These are phyloP conservation scores for Penicillium cataractarum DNA, from an alignment of 495 filamentous ascomycete species.

Conservation along the genomic window DNA sequence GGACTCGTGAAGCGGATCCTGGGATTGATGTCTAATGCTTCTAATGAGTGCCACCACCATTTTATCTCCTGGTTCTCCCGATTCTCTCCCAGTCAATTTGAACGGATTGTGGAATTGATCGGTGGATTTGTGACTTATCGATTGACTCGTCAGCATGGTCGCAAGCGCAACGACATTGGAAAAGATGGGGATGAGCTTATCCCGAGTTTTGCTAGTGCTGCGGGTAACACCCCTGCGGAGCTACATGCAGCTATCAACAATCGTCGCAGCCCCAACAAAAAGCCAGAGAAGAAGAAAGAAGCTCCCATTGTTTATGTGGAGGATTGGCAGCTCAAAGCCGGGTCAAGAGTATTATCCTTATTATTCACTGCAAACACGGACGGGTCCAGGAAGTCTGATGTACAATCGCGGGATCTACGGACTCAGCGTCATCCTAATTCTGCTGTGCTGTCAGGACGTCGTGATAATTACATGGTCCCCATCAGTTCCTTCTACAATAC, in stretches of 20 bases:
- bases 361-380: slow-evolving; percentile 79
- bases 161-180: slow-evolving; percentile 58
- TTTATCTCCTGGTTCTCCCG: slow-evolving; percentile 86
- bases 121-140: slow-evolving; percentile 83
- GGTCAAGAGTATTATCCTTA: slow-evolving; percentile 78
- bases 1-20: slow-evolving; percentile 86
- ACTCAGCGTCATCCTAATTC: slow-evolving; percentile 22
- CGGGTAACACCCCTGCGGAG: slow-evolving; percentile 65
- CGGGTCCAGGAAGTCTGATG: slow-evolving; percentile 37
- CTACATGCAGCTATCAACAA: slow-evolving; percentile 84
- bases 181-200: slow-evolving; percentile 67
- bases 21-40: slow-evolving; percentile 75
- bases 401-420: slow-evolving; percentile 20
- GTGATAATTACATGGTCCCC: slow-evolving; percentile 67
- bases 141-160: slow-evolving; percentile 71
- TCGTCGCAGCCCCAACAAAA: slow-evolving; percentile 53
- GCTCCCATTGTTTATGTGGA: slow-evolving; percentile 70
- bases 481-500: slow-evolving; percentile 89
- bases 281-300: slow-evolving; percentile 42
- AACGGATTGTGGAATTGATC: slow-evolving; percentile 73
- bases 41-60: slow-evolving; percentile 76
- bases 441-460: slow-evolving; percentile 44
- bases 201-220: slow-evolving; percentile 66
- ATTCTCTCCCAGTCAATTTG: slow-evolving; percentile 68
- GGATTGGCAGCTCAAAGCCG: slow-evolving; percentile 90